Evolutionary conservation across 2,329 filamentous ascomycete species (phyloP).

Genomic region (Fusarium drepaniforme): DNA sequence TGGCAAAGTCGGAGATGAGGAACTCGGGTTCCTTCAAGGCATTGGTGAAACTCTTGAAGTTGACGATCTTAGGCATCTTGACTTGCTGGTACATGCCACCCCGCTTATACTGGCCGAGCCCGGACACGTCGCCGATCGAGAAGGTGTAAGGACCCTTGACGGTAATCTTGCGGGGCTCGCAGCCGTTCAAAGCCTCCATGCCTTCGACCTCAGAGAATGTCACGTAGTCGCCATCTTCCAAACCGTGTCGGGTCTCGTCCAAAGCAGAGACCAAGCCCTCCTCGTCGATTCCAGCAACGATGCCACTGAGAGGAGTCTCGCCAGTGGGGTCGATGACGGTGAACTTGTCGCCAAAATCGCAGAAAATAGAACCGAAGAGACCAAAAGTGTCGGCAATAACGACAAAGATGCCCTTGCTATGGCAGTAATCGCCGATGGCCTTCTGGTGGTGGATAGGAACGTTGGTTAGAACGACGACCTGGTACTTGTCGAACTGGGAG

Average conservation of each 20-base stretch:
- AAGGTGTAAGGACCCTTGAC: slow-evolving; percentile 98
- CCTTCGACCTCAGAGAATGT: slow-evolving; percentile 95
- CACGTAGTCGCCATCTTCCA: slow-evolving; percentile 96
- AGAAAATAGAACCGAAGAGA: slow-evolving; percentile 95
- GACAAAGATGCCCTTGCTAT: slow-evolving; percentile 91
- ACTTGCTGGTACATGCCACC: slow-evolving; percentile 95
- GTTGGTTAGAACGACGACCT: slow-evolving; percentile 92
- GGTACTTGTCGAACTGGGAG: slow-evolving; percentile 87
- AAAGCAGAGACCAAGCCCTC: slow-evolving; percentile 92
- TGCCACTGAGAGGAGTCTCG: slow-evolving; percentile 88
- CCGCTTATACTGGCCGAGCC: slow-evolving; percentile 86
- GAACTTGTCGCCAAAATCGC: slow-evolving; percentile 96
- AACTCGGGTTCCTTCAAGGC: slow-evolving; percentile 90
- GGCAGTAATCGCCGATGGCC: slow-evolving; percentile 90
- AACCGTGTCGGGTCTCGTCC: slow-evolving; percentile 93
- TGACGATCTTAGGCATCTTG: slow-evolving; percentile 96
- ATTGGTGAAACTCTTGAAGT: slow-evolving; percentile 85
- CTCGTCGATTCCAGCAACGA: slow-evolving; percentile 89
- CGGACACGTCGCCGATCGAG: slow-evolving; percentile 93
- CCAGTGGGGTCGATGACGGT: slow-evolving; percentile 90
- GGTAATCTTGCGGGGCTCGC: slow-evolving; percentile 88
- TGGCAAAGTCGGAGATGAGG: slow-evolving; percentile 94
- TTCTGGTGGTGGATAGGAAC: slow-evolving; percentile 85
- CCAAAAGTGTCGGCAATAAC: slow-evolving; percentile 91
- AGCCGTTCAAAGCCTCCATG: slow-evolving; percentile 88